Evolutionary conservation across 345 rosid genomes (phyloP).

Genomic region (Lumnitzera racemosa): DNA sequence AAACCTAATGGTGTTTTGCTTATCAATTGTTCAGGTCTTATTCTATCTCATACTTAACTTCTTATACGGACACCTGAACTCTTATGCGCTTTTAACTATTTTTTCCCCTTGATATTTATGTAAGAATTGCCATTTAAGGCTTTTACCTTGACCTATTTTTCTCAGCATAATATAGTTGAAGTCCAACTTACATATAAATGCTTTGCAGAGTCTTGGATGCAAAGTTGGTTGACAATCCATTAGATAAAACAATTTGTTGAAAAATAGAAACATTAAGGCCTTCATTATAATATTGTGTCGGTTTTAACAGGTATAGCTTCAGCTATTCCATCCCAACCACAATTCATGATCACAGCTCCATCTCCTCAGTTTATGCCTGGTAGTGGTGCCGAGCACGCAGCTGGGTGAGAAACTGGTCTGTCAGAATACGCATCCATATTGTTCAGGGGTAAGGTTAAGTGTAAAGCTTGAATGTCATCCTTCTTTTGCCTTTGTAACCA

Average conservation of each 20-base stretch:
- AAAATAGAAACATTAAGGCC: neutral
- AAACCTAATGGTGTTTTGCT: too few relatives aligned
- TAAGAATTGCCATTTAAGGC: too few relatives aligned
- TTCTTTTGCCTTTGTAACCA: neutral
- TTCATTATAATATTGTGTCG: neutral
- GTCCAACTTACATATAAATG: too few relatives aligned
- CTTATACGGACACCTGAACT: too few relatives aligned
- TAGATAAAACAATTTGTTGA: neutral
- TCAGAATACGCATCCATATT: slow-evolving; percentile 29
- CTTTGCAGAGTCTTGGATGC: neutral
- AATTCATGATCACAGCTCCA: slow-evolving; percentile 56
- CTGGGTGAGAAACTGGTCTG: slow-evolving; percentile 57
- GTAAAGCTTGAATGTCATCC: neutral
- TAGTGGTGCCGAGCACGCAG: slow-evolving; percentile 74
- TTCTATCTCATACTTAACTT: too few relatives aligned
- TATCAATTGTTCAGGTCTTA: too few relatives aligned
- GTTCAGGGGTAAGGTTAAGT: too few relatives aligned
- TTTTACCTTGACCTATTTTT: too few relatives aligned
- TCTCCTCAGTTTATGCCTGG: slow-evolving; percentile 71
- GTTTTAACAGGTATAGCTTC: slow-evolving; percentile 37
- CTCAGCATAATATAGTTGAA: too few relatives aligned
- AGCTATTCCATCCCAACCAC: slow-evolving; percentile 54
- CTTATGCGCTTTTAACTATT: too few relatives aligned
- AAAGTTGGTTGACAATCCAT: neutral
- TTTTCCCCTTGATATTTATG: too few relatives aligned